Evolutionary conservation across 768 basidiomycete species (phyloP).

Genomic region (Hirschioporus abietinus): DNA sequence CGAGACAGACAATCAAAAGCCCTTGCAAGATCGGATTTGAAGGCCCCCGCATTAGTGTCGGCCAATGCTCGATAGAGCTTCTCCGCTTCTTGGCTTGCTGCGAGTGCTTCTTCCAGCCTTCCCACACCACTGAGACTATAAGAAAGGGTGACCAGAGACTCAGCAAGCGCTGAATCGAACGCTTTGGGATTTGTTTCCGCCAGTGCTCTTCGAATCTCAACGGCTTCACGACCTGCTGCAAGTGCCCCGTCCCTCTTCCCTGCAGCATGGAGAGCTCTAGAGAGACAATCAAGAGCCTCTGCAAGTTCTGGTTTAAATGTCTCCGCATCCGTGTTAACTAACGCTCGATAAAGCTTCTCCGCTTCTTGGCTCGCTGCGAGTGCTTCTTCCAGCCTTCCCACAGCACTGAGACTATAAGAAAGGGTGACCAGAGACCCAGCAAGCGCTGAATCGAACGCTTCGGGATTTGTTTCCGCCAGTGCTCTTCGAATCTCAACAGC

Average conservation of each 20-base stretch:
- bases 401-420: no score
- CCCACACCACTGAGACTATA: constrained; percentile 1
- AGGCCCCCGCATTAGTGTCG: no score
- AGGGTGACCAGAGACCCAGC: no score
- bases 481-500: neutral
- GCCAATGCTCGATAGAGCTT: no score
- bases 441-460: no score
- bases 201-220: neutral
- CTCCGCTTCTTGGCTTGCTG: no score
- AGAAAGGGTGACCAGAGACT: constrained; percentile 5
- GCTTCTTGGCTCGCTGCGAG: no score
- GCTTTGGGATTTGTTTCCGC: neutral
- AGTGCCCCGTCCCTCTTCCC: constrained; percentile 12
- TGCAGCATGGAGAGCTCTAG: constrained; percentile 2
- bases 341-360: constrained; percentile 4
- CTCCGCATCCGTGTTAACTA: neutral
- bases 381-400: no score
- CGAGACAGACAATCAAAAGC: no score
- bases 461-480: neutral
- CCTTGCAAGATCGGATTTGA: no score
- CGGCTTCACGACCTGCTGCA: constrained; percentile 1
- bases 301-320: constrained; percentile 4
- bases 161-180: neutral
- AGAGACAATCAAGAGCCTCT: constrained; percentile 6
- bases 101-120: constrained; percentile 7